Evolutionary conservation across 306 rosid genomes (phyloP).

Genomic region (Begonia fuchsioides): DNA sequence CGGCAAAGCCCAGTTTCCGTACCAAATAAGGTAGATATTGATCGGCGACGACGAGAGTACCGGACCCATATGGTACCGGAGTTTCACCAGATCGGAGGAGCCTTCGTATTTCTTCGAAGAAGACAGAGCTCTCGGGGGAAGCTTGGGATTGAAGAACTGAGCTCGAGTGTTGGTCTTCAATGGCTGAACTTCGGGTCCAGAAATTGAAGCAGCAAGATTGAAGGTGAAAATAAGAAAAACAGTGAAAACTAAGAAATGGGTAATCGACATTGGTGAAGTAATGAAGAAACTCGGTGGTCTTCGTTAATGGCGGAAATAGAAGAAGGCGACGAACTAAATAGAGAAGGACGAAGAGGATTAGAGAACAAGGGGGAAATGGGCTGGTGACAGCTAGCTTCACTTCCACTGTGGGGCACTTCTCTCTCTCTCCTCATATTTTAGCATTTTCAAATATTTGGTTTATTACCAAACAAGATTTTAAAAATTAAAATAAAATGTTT

Average conservation of each 20-base stretch:
- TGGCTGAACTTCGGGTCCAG: conserved; percentile 13
- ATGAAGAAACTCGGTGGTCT: not conserved
- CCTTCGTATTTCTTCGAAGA: conserved; percentile 76
- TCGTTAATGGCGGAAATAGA: not conserved
- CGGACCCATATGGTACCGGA: conserved; percentile 94
- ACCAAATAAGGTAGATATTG: conserved; percentile 78
- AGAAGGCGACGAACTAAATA: not conserved
- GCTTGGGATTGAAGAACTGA: conserved; percentile 44
- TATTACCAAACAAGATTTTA: too few species aligned
- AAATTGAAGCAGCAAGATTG: not conserved
- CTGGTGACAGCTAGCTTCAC: conserved; percentile 5
- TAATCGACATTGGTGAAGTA: not conserved
- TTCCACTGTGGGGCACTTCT: not conserved
- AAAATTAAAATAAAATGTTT: too few species aligned
- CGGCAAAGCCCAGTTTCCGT: conserved; percentile 54
- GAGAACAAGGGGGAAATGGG: not conserved
- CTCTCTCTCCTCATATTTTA: not conserved
- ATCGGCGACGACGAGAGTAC: conserved; percentile 64
- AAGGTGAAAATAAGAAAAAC: too few species aligned
- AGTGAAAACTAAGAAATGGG: not conserved
- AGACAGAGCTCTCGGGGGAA: conserved; percentile 38
- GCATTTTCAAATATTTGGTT: too few species aligned
- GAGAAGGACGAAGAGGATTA: not conserved
- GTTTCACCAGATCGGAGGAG: conserved; percentile 55
- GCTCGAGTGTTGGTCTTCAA: conserved; percentile 12